phyloP scores from a whole-genome alignment of 2,329 filamentous ascomycete species.

The Juglanconis oblonga region DNA sequence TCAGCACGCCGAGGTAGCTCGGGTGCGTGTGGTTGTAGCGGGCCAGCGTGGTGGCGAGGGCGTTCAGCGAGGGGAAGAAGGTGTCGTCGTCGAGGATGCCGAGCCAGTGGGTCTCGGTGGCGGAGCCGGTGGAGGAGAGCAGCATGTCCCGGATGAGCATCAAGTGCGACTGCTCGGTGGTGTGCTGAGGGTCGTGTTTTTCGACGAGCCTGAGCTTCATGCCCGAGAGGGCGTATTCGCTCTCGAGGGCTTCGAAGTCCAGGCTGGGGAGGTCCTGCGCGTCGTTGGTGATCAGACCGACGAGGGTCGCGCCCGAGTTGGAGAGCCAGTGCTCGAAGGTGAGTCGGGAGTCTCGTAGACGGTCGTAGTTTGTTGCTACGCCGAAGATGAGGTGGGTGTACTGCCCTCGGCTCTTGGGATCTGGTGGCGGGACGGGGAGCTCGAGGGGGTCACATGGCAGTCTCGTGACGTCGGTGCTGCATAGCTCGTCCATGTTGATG shows the following conservation, averaged over 20 bases:
- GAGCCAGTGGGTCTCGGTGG: conserved; percentile 45
- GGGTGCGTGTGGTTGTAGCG: conserved; percentile 45
- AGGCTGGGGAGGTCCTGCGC: not conserved
- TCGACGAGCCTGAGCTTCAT: conserved; percentile 33
- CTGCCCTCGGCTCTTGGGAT: conserved; percentile 20
- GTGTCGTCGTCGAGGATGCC: conserved; percentile 58
- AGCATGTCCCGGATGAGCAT: conserved; percentile 45
- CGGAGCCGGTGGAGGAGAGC: conserved; percentile 31
- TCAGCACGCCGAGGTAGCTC: conserved; percentile 54
- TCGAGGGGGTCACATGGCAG: conserved; percentile 8
- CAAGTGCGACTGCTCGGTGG: conserved; percentile 50
- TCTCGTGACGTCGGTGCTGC: not conserved
- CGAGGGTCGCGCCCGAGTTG: conserved; percentile 8
- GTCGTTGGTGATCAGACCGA: conserved; percentile 17
- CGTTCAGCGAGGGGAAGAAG: conserved; percentile 51
- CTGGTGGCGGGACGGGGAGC: conserved; percentile 8
- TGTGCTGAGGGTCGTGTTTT: conserved; percentile 29
- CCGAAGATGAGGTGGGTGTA: conserved; percentile 12
- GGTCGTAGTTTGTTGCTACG: conserved; percentile 7
- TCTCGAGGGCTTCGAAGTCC: conserved; percentile 9
- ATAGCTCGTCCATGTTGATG: conserved; percentile 6
- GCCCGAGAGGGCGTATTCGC: conserved; percentile 25
- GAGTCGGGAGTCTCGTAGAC: conserved; percentile 1
- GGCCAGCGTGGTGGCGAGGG: conserved; percentile 41
- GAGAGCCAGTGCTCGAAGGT: conserved; percentile 13